Evolutionary conservation across 345 rosid species (phyloP).

Genomic region (Acer negundo): DNA sequence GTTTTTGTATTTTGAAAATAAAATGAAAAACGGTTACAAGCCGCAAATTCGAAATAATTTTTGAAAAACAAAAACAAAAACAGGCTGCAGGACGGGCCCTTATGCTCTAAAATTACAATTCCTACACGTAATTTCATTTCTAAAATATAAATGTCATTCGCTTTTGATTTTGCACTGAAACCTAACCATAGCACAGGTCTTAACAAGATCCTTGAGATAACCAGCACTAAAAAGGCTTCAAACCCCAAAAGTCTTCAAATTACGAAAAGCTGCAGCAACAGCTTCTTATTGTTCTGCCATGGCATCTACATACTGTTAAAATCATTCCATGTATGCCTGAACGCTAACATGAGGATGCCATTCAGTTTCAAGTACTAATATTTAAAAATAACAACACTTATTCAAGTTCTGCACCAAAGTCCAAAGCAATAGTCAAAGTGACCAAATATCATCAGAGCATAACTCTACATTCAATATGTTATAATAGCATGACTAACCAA

Average conservation of each 20-base stretch:
- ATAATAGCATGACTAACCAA: conserved; percentile 52
- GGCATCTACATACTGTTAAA: background rate
- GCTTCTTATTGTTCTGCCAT: background rate
- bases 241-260: background rate
- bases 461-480: background rate
- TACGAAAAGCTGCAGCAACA: background rate
- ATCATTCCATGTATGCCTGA: background rate
- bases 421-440: background rate
- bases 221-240: background rate
- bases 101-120: background rate
- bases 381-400: conserved; percentile 1
- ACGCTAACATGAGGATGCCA: background rate
- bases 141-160: background rate
- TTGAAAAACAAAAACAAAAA: no score
- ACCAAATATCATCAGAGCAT: background rate
- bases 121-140: background rate
- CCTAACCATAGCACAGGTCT: background rate
- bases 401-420: background rate
- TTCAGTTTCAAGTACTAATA: background rate
- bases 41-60: no score
- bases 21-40: no score
- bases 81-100: no score
- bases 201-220: background rate
- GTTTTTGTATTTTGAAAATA: no score
- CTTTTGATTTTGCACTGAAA: background rate